Evolutionary conservation across 768 basidiomycete genomes (phyloP).

Genomic region (Boletus reticulatus): DNA sequence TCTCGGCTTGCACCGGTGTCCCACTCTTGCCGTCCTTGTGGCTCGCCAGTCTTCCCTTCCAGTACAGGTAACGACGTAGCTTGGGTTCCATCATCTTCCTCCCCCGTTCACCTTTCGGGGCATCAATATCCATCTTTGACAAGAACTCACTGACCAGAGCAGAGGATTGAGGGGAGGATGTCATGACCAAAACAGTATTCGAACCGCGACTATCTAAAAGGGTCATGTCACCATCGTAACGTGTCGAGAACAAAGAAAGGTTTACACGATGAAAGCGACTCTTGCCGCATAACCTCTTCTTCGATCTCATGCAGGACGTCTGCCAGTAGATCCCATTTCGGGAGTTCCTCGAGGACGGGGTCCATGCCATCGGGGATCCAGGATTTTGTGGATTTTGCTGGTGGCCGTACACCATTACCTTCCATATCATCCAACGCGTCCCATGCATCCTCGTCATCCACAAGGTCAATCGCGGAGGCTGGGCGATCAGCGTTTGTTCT

Average conservation of each 20-base stretch:
- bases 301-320: constrained; percentile 92
- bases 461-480: constrained; percentile 38
- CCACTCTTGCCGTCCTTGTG: constrained; percentile 24
- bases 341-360: constrained; percentile 88
- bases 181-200: constrained; percentile 87
- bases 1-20: background rate
- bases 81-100: constrained; percentile 77
- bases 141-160: constrained; percentile 79
- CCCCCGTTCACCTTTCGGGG: constrained; percentile 62
- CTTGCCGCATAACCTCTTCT: constrained; percentile 70
- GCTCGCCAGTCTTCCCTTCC: constrained; percentile 57
- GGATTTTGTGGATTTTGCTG: constrained; percentile 13
- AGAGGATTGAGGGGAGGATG: constrained; percentile 73
- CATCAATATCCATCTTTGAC: constrained; percentile 52
- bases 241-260: background rate
- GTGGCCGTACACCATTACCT: constrained; percentile 5
- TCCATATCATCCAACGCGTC: constrained; percentile 60
- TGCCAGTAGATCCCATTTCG: constrained; percentile 87
- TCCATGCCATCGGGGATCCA: constrained; percentile 81
- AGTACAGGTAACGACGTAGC: constrained; percentile 70
- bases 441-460: constrained; percentile 75
- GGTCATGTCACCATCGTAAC: background rate
- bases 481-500: constrained; percentile 23
- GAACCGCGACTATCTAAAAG: constrained; percentile 45
- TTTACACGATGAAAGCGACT: constrained; percentile 35